phyloP scores from a whole-genome alignment of 2,329 filamentous ascomycete genomes.

The Botryosphaeria dothidea region DNA sequence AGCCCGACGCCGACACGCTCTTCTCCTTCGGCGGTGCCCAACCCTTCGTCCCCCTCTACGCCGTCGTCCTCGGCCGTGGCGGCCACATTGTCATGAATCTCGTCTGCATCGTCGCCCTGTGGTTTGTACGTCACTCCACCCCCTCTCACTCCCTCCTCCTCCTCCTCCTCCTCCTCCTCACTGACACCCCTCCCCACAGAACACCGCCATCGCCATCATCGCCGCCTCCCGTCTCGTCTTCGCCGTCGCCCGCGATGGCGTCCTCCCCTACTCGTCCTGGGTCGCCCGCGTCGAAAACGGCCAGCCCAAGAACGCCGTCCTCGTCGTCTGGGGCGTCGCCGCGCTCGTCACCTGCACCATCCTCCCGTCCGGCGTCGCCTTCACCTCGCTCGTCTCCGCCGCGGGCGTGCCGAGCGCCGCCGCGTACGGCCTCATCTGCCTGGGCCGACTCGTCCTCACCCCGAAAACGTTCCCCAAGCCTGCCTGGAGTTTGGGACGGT shows the following conservation, averaged over 20 bases:
- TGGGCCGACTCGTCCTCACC: slow-evolving; percentile 40
- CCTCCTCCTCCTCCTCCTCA: background rate
- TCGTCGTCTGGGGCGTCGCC: slow-evolving; percentile 57
- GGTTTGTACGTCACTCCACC: slow-evolving; percentile 46
- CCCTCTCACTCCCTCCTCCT: background rate
- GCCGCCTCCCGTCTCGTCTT: slow-evolving; percentile 64
- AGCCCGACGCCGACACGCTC: slow-evolving; percentile 55
- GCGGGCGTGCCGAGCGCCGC: slow-evolving; percentile 43
- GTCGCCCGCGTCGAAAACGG: slow-evolving; percentile 55
- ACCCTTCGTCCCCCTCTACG: slow-evolving; percentile 61
- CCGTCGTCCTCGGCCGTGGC: slow-evolving; percentile 55
- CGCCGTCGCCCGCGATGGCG: slow-evolving; percentile 62
- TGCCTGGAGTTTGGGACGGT: slow-evolving; percentile 38
- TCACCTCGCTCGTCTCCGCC: slow-evolving; percentile 40
- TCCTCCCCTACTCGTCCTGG: slow-evolving; percentile 60
- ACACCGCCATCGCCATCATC: slow-evolving; percentile 61
- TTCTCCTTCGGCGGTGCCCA: slow-evolving; percentile 58
- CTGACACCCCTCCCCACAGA: slow-evolving; percentile 35
- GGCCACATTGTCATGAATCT: slow-evolving; percentile 64
- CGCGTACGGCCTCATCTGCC: slow-evolving; percentile 35
- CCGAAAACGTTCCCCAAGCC: slow-evolving; percentile 38
- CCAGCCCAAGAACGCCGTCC: slow-evolving; percentile 61
- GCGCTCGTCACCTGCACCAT: slow-evolving; percentile 61
- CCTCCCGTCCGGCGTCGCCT: slow-evolving; percentile 51
- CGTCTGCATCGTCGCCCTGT: slow-evolving; percentile 51